Evolutionary conservation across 139 green algal genomes (phyloP), one percentile per base, ranked within the genome.

Genomic region (Pycnococcus provasolii): DNA sequence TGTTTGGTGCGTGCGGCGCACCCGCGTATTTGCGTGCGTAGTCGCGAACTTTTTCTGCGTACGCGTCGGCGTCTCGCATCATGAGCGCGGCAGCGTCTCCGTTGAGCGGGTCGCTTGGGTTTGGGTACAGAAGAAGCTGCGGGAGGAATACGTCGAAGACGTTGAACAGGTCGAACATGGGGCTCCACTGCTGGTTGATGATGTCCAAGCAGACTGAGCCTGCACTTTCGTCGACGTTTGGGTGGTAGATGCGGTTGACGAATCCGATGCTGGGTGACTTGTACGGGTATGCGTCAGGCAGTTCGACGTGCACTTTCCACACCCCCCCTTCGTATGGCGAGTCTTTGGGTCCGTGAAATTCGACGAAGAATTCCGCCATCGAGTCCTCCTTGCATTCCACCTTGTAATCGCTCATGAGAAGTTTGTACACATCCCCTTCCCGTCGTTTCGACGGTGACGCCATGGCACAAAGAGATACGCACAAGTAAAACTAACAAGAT

Each of bases 91-190:
- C 93, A 4, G 93, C 93, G 80, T 99, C 93, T 2, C 93, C 92
- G 66, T 99, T 99, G 1, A 99, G 77, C 0, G 93, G 93, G 76
- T 99, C 93, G 2, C 87, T 90, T 2, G 93, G 86, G 79, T 99
- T 99, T 37, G 93, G 93, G 79, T 99, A 99, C 7, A 99, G 83
- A 70, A 99, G 80, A 59, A 99, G 84, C 81, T 99, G 93, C 5
- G 93, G 93, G 53, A 98, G 81, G 73, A 98, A 98, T 3, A 95
- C 89, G 76, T 99, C 92, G 77, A 99, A 99, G 4, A 99, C 89
- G 71, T 99, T 99, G 52, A 99, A 81, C 40, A 99, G 82, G 70
- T 99, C 90, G 84, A 99, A 99, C 91, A 99, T 98, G 4, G 93
- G 93, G 75, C 82, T 93, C 93, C 93, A 99, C 0, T 89, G 96